phyloP scores from a whole-genome alignment of 2,329 filamentous ascomycete species.

The Venturiaceae sp. region DNA sequence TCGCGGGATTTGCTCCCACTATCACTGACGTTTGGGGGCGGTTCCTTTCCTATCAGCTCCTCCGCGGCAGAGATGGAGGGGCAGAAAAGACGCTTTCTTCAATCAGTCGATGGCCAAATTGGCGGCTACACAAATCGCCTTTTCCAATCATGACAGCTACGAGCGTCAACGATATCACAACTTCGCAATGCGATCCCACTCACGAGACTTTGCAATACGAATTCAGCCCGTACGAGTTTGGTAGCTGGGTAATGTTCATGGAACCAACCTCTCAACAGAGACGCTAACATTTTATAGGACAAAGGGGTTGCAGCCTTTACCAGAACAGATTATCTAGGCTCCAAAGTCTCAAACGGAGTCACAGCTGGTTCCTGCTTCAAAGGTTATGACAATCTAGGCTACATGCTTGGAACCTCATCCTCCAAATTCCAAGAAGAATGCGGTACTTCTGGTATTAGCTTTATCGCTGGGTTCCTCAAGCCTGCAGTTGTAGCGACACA shows the following conservation, averaged over 20 bases:
- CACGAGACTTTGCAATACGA: slow-evolving; percentile 54
- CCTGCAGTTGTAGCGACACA: slow-evolving; percentile 16
- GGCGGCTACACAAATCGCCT: slow-evolving; percentile 29
- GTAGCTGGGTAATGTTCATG: slow-evolving; percentile 34
- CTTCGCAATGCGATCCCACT: slow-evolving; percentile 24
- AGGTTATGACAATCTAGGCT: slow-evolving; percentile 40
- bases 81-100: slow-evolving; percentile 24
- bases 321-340: slow-evolving; percentile 50
- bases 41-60: slow-evolving; percentile 29
- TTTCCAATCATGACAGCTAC: slow-evolving; percentile 36
- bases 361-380: slow-evolving; percentile 33
- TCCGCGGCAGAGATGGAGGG: slow-evolving; percentile 27
- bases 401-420: slow-evolving; percentile 34
- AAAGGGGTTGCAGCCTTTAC: slow-evolving; percentile 49
- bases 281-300: slow-evolving; percentile 26
- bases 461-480: slow-evolving; percentile 15
- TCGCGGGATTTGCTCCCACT: slow-evolving; percentile 28
- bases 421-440: slow-evolving; percentile 30
- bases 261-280: not conserved
- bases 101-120: slow-evolving; percentile 26
- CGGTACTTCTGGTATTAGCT: slow-evolving; percentile 8
- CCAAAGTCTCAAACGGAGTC: slow-evolving; percentile 44
- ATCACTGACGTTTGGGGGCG: slow-evolving; percentile 32
- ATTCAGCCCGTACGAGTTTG: slow-evolving; percentile 57
- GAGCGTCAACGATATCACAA: slow-evolving; percentile 18